Percentiles rank a stretch among this genome's conserved stretches.
Conservation (phyloP, 352 stramenopile genomes). For the Phytophthora chlamydospora region DNA sequence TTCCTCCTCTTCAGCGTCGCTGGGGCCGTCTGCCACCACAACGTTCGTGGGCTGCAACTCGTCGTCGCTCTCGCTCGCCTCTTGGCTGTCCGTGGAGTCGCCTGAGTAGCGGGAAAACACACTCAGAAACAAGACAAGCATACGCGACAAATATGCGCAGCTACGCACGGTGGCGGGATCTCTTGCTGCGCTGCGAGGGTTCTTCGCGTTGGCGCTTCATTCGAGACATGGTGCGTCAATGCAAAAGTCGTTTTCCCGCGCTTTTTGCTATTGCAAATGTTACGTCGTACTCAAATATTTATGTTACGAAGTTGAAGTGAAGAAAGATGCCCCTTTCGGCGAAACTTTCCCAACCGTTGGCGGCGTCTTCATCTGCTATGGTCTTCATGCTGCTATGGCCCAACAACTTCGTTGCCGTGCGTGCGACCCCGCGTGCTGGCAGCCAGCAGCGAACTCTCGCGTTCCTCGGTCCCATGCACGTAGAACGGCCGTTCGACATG, state of each 20-base stretch:
- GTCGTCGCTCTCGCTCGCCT: slow-evolving; percentile 42
- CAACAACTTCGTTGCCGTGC: too few relatives aligned
- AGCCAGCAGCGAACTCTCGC: too few relatives aligned
- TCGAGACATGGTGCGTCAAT: slow-evolving; percentile 6
- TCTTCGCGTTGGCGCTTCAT: slow-evolving; percentile 55
- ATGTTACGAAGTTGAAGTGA: neutral
- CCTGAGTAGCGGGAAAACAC: slow-evolving; percentile 12
- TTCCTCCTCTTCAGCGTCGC: slow-evolving; percentile 38
- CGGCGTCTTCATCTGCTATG: too few relatives aligned
- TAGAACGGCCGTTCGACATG: too few relatives aligned
- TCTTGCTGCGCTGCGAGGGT: slow-evolving; percentile 35
- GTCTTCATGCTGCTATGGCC: too few relatives aligned
- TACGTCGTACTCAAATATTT: slow-evolving; percentile 10
- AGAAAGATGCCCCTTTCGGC: too few relatives aligned
- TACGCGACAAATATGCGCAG: neutral
- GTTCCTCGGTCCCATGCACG: too few relatives aligned
- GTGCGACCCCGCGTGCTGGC: too few relatives aligned
- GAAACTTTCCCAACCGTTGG: too few relatives aligned
- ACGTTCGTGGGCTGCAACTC: slow-evolving; percentile 33
- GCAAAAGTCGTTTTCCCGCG: slow-evolving; percentile 10
- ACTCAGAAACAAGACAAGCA: neutral
- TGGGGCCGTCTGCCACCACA: slow-evolving; percentile 30
- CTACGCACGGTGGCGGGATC: slow-evolving; percentile 42
- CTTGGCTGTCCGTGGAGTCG: slow-evolving; percentile 38
- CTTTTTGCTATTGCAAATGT: slow-evolving; percentile 20